A percentile compares a stretch with the other conserved stretches of the same genome.
Conservation (phyloP, 2,329 filamentous ascomycete genomes). For the Diplodia intermedia region DNA sequence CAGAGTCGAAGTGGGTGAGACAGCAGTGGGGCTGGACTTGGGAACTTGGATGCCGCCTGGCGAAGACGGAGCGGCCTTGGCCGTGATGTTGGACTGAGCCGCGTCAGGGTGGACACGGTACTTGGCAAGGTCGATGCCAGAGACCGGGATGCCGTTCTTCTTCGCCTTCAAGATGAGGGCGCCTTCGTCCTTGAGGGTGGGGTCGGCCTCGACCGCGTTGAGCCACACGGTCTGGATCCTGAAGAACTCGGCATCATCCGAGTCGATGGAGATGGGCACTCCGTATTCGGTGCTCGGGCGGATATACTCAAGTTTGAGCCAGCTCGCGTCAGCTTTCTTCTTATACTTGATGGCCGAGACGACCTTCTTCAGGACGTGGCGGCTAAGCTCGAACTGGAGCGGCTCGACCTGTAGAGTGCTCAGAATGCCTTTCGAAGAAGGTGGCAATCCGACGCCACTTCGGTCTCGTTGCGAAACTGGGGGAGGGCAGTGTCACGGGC, state of each 20-base stretch:
- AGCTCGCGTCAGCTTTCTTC: neutral
- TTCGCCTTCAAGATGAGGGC: neutral
- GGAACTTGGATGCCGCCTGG: neutral
- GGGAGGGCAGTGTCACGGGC: neutral
- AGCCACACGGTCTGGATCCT: slow-evolving; percentile 1
- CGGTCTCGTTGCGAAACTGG: too few relatives aligned
- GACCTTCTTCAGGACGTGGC: slow-evolving; percentile 18
- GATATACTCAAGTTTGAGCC: neutral
- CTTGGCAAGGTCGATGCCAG: neutral
- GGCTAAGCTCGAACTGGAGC: slow-evolving; percentile 10
- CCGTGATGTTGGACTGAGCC: neutral
- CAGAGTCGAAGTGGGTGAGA: neutral
- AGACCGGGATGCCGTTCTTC: slow-evolving; percentile 6
- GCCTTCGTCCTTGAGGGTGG: slow-evolving; percentile 6
- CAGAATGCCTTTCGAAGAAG: neutral
- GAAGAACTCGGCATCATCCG: neutral
- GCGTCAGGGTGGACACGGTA: neutral
- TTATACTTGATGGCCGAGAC: neutral
- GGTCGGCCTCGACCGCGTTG: neutral
- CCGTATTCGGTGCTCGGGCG: slow-evolving; percentile 4
- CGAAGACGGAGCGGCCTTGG: neutral
- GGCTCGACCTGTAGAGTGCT: neutral
- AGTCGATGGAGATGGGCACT: neutral
- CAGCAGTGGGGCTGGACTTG: neutral
- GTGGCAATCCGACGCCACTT: too few relatives aligned